A percentile compares a stretch with the other conserved stretches of the same genome.
Conservation (phyloP, 2,329 filamentous ascomycete genomes). For the Fusarium bulbicola region DNA sequence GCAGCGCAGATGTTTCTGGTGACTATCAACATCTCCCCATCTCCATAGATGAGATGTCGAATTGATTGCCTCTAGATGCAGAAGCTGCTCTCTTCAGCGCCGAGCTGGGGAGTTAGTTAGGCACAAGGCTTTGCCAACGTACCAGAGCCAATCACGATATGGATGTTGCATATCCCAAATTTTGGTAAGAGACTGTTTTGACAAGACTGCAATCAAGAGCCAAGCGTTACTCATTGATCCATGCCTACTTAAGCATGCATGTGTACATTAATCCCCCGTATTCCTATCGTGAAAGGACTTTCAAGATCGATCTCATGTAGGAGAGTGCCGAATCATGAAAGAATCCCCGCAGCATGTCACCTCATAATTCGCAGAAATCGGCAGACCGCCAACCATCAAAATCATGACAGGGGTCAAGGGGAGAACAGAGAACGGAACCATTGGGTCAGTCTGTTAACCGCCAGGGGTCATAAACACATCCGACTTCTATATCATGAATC, state of each 20-base stretch:
- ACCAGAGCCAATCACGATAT: background rate
- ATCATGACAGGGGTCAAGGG: slow-evolving; percentile 26
- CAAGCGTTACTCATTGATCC: background rate
- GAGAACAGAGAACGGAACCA: slow-evolving; percentile 8
- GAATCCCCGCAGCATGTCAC: slow-evolving; percentile 38
- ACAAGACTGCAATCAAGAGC: background rate
- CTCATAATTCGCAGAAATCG: slow-evolving; percentile 41
- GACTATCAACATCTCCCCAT: background rate
- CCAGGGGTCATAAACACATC: background rate
- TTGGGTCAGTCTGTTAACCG: background rate
- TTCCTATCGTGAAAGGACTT: background rate
- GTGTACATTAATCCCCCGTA: background rate
- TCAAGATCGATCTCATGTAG: slow-evolving; percentile 11
- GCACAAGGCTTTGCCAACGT: background rate
- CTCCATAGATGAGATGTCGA: background rate
- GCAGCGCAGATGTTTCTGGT: background rate
- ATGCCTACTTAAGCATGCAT: background rate
- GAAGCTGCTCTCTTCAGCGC: background rate
- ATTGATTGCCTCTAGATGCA: background rate
- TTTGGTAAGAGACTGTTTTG: background rate
- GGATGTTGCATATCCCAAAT: background rate
- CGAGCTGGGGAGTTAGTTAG: background rate
- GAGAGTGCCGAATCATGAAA: slow-evolving; percentile 24
- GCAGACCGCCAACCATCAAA: slow-evolving; percentile 31
- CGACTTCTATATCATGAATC: background rate